Base-by-base conservation (phyloP, 768 basidiomycete genomes). In the Hericium alpestre region DNA sequence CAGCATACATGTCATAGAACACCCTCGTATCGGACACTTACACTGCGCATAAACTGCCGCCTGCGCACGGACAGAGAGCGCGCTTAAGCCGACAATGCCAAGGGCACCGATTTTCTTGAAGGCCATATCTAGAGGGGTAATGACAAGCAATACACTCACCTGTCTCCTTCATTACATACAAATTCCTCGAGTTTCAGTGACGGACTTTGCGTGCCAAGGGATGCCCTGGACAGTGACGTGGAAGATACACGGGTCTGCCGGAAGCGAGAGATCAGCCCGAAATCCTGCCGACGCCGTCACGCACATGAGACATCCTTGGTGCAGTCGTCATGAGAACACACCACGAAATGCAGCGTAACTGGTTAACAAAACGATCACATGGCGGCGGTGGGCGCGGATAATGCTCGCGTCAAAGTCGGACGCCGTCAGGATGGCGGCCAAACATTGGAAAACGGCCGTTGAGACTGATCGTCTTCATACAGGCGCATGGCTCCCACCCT, bases 321-420 rank as follows among this genome's bases (percentile, higher is more conserved):
- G 32, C 32, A 9, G 32, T 7, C 6, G 8, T 32, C 32, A 32
- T 10, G 1, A 32, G 32, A 32, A 32, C 1, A 32, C 32, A 10
- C 32, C 0, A 32, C 1, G 32, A 32, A 32, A 32, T 8, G 32
- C 8, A 9, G 8, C 32, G 4, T 32, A 1, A 32, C 7, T 9
- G 6, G 27, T 32, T 2, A 9, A 9, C 27, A 9, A 27, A 32
- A 7, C 9, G 32, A 32, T 32, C 32, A 32, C 32, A 32, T 32
- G 32, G 4, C 6, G 32, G 32, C 32, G 9, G 32, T 10, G 32
- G 32, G 8, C 22, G 38, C 60, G 60, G 60, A 11, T 50, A 41
- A 56, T 61, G 50, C 48, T 61, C 60, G 60, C 58, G 18, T 56
- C 54, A 61, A 61, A 57, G 49, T 61, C 60, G 60, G 60, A 48